Evolutionary conservation across 108 stramenopile genomes (phyloP).

Genomic region (Asterionellopsis glacialis): DNA sequence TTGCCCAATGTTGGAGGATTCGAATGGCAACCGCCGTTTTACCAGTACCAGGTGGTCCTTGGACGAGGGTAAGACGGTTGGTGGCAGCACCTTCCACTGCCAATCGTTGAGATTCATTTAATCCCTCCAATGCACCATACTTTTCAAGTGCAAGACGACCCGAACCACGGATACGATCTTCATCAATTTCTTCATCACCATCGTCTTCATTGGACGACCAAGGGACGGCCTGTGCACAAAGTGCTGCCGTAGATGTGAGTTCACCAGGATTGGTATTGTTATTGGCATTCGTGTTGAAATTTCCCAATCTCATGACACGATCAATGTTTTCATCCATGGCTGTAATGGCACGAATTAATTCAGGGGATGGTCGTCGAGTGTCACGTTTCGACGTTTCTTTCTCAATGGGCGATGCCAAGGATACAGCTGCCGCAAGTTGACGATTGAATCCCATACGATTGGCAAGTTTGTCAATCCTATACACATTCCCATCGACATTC

Average conservation of each 20-base stretch:
- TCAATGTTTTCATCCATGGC: conserved; percentile 94
- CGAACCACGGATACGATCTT: conserved; percentile 57
- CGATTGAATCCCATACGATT: conserved; percentile 93
- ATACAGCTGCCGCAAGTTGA: conserved; percentile 76
- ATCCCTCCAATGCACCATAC: conserved; percentile 76
- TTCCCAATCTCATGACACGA: conserved; percentile 50
- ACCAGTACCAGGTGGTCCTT: conserved; percentile 82
- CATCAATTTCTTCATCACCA: conserved; percentile 31
- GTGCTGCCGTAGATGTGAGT: conserved; percentile 77
- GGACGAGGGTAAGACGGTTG: conserved; percentile 85
- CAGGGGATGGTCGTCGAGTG: conserved; percentile 60
- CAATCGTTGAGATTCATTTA: conserved; percentile 83
- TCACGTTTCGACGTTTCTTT: conserved; percentile 40
- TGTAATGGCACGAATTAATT: conserved; percentile 83
- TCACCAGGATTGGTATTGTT: conserved; percentile 27
- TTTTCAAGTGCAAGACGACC: conserved; percentile 73
- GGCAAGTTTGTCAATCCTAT: conserved; percentile 89
- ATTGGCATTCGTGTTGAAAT: conserved; percentile 26
- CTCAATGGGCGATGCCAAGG: conserved; percentile 58
- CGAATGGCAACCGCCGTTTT: conserved; percentile 90
- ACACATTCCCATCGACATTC: conserved; percentile 72
- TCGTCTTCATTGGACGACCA: conserved; percentile 63
- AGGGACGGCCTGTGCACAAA: conserved; percentile 83
- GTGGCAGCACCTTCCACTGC: conserved; percentile 86
- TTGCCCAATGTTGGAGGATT: conserved; percentile 87